A percentile compares a stretch with the other conserved stretches of the same genome.
These are phyloP conservation scores for Hypoxylon sp. DNA, from an alignment of 2,329 filamentous ascomycete genomes.

Conservation along the genomic window DNA sequence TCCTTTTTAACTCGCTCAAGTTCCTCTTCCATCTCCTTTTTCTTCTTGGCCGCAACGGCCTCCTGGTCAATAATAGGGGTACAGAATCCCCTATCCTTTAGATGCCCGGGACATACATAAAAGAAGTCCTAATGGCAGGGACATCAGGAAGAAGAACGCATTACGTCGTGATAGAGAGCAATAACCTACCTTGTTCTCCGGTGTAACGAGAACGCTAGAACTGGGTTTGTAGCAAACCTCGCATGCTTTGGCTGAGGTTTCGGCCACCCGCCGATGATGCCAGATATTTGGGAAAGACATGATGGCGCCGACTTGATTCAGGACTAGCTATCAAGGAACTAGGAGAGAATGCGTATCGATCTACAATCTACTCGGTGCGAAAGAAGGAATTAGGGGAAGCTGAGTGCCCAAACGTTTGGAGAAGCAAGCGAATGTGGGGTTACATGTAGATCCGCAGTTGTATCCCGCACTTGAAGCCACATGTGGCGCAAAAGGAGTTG, in stretches of 20 bases:
- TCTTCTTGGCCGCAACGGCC: conserved; percentile 72
- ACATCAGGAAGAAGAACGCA: conserved; percentile 33
- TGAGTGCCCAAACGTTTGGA: conserved; percentile 15
- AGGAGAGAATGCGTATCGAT: neutral
- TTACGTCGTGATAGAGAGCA: conserved; percentile 25
- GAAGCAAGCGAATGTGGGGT: conserved; percentile 24
- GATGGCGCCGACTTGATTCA: neutral
- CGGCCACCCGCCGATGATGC: conserved; percentile 87
- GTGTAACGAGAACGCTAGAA: conserved; percentile 87
- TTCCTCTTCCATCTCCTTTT: conserved; percentile 75
- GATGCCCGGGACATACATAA: conserved; percentile 86
- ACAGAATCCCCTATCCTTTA: conserved; percentile 87
- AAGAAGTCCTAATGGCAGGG: conserved; percentile 78
- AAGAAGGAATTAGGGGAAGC: conserved; percentile 3
- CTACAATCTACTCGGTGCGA: neutral
- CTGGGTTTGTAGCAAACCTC: conserved; percentile 93
- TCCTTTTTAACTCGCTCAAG: conserved; percentile 77
- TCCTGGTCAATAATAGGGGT: conserved; percentile 78
- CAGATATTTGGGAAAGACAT: conserved; percentile 82
- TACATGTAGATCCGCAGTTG: no score
- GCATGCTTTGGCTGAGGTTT: conserved; percentile 85
- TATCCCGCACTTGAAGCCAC: conserved; percentile 25
- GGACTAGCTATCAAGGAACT: neutral
- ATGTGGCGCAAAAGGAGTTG: conserved; percentile 29
- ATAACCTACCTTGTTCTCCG: conserved; percentile 81